Conservation (phyloP, 371 early-diverging fungal species). For the Mucor piriformis region DNA sequence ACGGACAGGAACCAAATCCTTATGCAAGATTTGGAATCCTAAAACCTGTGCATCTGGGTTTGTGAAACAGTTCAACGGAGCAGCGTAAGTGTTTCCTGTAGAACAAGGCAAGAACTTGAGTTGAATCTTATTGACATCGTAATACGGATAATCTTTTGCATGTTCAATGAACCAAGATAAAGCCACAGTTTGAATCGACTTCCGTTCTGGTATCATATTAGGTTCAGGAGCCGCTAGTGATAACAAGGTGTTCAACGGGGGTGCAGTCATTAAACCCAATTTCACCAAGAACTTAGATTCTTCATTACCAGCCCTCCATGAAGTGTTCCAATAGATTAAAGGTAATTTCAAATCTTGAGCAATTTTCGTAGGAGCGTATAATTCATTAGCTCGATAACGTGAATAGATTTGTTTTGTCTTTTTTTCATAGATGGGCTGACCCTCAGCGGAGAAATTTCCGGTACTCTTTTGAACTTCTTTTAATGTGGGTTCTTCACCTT, state of each 20-base stretch:
- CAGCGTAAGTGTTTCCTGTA: constrained; percentile 39
- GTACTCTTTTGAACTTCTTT: constrained; percentile 23
- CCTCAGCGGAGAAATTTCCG: constrained; percentile 13
- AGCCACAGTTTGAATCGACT: constrained; percentile 48
- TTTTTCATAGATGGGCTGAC: constrained; percentile 26
- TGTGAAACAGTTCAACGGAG: constrained; percentile 66
- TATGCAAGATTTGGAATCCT: constrained; percentile 68
- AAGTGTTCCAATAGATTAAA: constrained; percentile 71
- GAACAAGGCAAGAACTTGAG: constrained; percentile 70
- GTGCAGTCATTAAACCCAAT: constrained; percentile 65
- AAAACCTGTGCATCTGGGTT: constrained; percentile 66
- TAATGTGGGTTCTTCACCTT: constrained; percentile 39
- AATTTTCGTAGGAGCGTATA: constrained; percentile 73
- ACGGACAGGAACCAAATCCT: constrained; percentile 55
- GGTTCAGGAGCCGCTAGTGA: constrained; percentile 48
- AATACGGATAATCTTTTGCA: constrained; percentile 58
- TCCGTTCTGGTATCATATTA: constrained; percentile 21
- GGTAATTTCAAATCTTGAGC: constrained; percentile 67
- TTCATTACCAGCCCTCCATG: constrained; percentile 55
- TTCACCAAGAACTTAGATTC: constrained; percentile 67
- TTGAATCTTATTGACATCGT: constrained; percentile 48
- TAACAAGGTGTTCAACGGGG: constrained; percentile 62
- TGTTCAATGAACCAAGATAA: constrained; percentile 78
- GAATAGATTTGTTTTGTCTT: constrained; percentile 26
- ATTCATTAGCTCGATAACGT: constrained; percentile 70